phyloP scores from a whole-genome alignment of 305 asterid species.

The Fraxinus floribunda region DNA sequence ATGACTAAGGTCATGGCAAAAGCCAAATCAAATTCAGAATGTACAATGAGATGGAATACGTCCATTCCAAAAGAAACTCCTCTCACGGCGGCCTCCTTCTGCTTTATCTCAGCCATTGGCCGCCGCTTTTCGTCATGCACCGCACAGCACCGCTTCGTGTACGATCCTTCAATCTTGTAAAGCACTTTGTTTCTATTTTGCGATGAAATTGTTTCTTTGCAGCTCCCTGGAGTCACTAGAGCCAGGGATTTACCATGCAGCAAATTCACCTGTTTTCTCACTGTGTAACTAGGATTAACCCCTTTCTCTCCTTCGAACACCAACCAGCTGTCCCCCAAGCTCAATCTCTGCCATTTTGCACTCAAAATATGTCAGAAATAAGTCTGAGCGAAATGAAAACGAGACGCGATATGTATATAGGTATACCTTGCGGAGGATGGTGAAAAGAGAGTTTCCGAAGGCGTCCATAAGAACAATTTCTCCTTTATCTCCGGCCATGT shows the following conservation, averaged over 20 bases:
- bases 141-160: slow-evolving; percentile 29
- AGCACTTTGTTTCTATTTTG: slow-evolving; percentile 7
- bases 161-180: slow-evolving; percentile 38
- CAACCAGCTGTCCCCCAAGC: slow-evolving; percentile 39
- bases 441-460: slow-evolving; percentile 38
- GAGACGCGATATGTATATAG: not conserved
- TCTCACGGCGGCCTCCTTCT: slow-evolving; percentile 33
- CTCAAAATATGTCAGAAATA: not conserved
- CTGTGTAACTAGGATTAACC: slow-evolving; percentile 29
- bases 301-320: slow-evolving; percentile 37
- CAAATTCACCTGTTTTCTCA: slow-evolving; percentile 25
- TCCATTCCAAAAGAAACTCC: slow-evolving; percentile 33
- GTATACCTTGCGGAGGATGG: slow-evolving; percentile 44
- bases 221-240: slow-evolving; percentile 27
- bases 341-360: slow-evolving; percentile 27
- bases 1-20: slow-evolving; percentile 38
- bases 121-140: slow-evolving; percentile 29
- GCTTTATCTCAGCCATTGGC: slow-evolving; percentile 38
- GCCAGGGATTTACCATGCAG: slow-evolving; percentile 30
- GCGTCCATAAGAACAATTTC: slow-evolving; percentile 46
- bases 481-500: slow-evolving; percentile 29
- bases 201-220: not conserved
- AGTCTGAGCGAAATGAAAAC: not conserved
- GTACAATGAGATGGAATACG: slow-evolving; percentile 34
- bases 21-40: slow-evolving; percentile 29